A percentile compares a stretch with the other conserved stretches of the same genome.
Conservation (phyloP, 371 early-diverging fungal species). For the Gilbertella persicaria region DNA sequence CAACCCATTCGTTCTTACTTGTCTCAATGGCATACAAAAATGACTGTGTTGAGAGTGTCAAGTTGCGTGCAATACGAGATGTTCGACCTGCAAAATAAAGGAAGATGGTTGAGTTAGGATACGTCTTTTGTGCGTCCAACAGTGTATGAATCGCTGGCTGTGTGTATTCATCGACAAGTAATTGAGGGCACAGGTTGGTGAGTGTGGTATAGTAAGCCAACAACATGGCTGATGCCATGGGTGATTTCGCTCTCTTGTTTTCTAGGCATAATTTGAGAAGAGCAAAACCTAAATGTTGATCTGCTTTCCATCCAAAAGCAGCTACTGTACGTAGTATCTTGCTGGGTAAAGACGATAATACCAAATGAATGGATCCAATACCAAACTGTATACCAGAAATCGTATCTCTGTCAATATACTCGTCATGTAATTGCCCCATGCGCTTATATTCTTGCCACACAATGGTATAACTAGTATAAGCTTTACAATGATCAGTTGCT, state of each 20-base stretch:
- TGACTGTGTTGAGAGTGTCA: conserved; percentile 39
- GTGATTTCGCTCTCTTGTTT: conserved; percentile 51
- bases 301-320: conserved; percentile 60
- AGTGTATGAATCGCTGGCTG: conserved; percentile 55
- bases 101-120: conserved; percentile 59
- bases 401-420: conserved; percentile 50
- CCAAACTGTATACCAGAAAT: conserved; percentile 54
- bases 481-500: conserved; percentile 28
- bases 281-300: conserved; percentile 59
- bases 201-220: conserved; percentile 41
- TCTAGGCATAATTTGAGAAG: conserved; percentile 53
- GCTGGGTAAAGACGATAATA: conserved; percentile 57
- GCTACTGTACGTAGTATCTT: conserved; percentile 54
- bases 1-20: conserved; percentile 44
- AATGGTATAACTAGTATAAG: conserved; percentile 44
- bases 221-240: conserved; percentile 57
- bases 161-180: conserved; percentile 31
- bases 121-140: conserved; percentile 48
- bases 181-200: conserved; percentile 40
- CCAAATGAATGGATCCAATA: conserved; percentile 60
- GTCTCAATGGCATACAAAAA: conserved; percentile 41
- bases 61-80: conserved; percentile 39
- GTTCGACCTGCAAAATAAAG: conserved; percentile 60
- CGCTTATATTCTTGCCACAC: conserved; percentile 52
- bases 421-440: conserved; percentile 35